phyloP scores from a whole-genome alignment of 1,284 basidiomycete genomes.

The Puccinia polysora region DNA sequence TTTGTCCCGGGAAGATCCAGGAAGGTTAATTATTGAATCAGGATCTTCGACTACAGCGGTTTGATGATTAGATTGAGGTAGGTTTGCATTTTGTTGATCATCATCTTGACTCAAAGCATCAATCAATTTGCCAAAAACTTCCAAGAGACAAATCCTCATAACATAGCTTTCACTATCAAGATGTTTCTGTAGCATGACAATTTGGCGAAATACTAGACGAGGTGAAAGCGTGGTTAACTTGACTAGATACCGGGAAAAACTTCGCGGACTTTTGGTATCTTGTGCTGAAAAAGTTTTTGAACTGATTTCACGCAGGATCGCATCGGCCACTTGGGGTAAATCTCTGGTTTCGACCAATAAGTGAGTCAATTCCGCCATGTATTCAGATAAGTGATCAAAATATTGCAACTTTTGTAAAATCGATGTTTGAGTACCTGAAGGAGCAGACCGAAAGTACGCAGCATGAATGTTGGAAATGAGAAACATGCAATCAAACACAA shows the following conservation, averaged over 20 bases:
- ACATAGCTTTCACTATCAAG: conserved; percentile 95
- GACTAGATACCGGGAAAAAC: conserved; percentile 79
- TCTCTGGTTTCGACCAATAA: conserved; percentile 81
- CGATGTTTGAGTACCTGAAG: conserved; percentile 65
- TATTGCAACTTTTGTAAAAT: conserved; percentile 91
- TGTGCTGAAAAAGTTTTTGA: conserved; percentile 70
- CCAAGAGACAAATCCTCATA: conserved; percentile 65
- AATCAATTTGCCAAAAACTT: conserved; percentile 52
- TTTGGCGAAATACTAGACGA: conserved; percentile 80
- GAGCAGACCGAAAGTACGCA: not conserved
- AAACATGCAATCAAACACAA: not conserved
- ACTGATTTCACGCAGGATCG: conserved; percentile 74
- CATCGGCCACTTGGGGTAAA: conserved; percentile 80
- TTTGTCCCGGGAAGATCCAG: conserved; percentile 54
- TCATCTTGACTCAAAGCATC: conserved; percentile 66
- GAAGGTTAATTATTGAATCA: conserved; percentile 1
- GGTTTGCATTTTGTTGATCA: conserved; percentile 76
- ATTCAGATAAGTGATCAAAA: conserved; percentile 87
- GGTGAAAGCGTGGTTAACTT: conserved; percentile 78
- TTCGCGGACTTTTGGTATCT: conserved; percentile 80
- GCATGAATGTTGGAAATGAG: not conserved
- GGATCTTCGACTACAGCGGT: conserved; percentile 53
- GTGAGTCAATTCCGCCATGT: conserved; percentile 83
- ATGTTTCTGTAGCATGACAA: conserved; percentile 75
- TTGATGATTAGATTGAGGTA: conserved; percentile 62